Evolutionary conservation across 805 yeast species (phyloP), one percentile per base, ranked within the genome.

Genomic region (Schwanniomyces sp.): DNA sequence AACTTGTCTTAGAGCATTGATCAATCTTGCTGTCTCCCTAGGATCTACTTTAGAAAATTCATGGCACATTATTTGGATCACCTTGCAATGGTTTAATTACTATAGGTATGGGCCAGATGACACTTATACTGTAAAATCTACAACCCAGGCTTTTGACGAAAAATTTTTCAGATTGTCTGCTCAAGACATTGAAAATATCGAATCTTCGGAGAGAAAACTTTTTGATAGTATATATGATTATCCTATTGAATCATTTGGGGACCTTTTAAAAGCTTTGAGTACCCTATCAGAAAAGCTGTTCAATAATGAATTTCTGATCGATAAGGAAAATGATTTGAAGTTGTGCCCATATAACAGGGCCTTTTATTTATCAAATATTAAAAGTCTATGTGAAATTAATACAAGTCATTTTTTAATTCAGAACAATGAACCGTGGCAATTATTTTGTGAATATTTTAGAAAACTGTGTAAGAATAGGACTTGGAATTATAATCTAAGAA

Each of bases 31-130:
- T 0, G 77, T 84, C 2, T 87, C 96, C 0, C 66, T 92, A n/a
- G 97, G 97, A 0, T 79, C 91, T 0, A 78, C 83, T 1, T 72
- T 92, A 12, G 78, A 78, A 5, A 61, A 68, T 3, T 80, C 86
- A 28, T 92, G 98, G 98, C 64, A 67, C 10, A 75, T 70, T 26
- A 60, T 73, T 17, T 73, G 73, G 73, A 74, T 80, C 4, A 79
- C 95, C 0, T 72, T 90, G 47, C 95, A 87, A 63, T 88, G 95
- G 95, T 75, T 85, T 42, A 83, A 86, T 47, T 87, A 83, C 56
- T 86, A 72, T 54, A 56, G 86, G n/a, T 74, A 82, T 58, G 92
- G 92, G 0, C 68, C 73, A 0, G 75, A 72, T 42, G 68, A 67
- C 45, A 60, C 49, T 44, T 62, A 64, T 52, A 27, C 81, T 79